A percentile compares a stretch with the other conserved stretches of the same genome.
Conservation (phyloP, 495 filamentous ascomycete genomes). For the Tuber indicum region DNA sequence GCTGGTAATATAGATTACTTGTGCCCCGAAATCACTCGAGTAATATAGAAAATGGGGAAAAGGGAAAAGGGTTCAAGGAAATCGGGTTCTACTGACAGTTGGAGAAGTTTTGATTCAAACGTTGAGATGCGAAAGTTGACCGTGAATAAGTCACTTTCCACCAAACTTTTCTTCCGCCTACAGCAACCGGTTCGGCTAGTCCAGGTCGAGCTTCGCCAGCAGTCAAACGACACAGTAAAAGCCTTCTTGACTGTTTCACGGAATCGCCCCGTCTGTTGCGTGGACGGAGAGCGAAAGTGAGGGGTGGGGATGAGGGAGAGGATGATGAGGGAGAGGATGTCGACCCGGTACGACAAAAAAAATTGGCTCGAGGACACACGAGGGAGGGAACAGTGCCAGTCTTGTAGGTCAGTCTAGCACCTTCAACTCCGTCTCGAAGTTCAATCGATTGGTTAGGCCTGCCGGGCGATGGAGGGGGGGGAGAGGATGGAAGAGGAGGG, state of each 20-base stretch:
- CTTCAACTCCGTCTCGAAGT: slow-evolving; percentile 41
- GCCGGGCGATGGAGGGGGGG: slow-evolving; percentile 28
- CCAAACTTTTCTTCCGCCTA: slow-evolving; percentile 34
- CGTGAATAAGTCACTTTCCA: slow-evolving; percentile 30
- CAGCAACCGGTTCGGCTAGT: slow-evolving; percentile 29
- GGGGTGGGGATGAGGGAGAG: slow-evolving; percentile 23
- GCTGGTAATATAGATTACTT: slow-evolving; percentile 2
- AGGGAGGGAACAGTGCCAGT: slow-evolving; percentile 34
- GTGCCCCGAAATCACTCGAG: slow-evolving; percentile 12
- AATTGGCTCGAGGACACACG: slow-evolving; percentile 40
- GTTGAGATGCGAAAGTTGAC: slow-evolving; percentile 22
- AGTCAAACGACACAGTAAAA: slow-evolving; percentile 30
- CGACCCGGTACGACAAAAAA: slow-evolving; percentile 40
- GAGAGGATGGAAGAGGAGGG: slow-evolving; percentile 30
- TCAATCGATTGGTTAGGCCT: slow-evolving; percentile 41
- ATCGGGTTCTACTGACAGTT: slow-evolving; percentile 39
- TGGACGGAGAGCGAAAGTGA: slow-evolving; percentile 25
- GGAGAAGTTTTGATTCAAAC: slow-evolving; percentile 33
- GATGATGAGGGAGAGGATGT: slow-evolving; percentile 36
- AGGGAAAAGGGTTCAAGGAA: slow-evolving; percentile 21
- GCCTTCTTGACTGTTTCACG: slow-evolving; percentile 31
- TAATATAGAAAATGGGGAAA: background rate
- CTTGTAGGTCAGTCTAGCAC: slow-evolving; percentile 34
- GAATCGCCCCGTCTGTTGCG: slow-evolving; percentile 37
- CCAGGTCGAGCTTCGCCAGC: slow-evolving; percentile 41